phyloP scores from a whole-genome alignment of 257 asterid species.

The Fraxinus quadrangulata region DNA sequence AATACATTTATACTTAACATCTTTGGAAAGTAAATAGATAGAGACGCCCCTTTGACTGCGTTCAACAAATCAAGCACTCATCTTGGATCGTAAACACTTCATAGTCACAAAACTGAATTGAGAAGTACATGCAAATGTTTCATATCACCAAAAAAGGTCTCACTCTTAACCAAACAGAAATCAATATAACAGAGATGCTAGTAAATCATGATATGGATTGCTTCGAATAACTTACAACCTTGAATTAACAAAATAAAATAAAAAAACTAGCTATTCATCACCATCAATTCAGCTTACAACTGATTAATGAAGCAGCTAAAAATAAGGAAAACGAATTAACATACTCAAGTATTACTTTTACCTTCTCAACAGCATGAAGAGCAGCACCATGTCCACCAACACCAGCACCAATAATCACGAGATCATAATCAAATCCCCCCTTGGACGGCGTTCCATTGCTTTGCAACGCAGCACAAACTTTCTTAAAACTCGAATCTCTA shows the following conservation, averaged over 20 bases:
- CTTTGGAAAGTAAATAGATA: slow-evolving; percentile 10
- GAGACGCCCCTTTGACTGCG: not conserved
- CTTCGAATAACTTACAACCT: not conserved
- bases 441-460: slow-evolving; percentile 60
- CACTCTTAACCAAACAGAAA: slow-evolving; percentile 13
- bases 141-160: not conserved
- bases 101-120: not conserved
- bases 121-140: not conserved
- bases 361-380: slow-evolving; percentile 94
- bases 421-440: slow-evolving; percentile 77
- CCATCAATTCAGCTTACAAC: not conserved
- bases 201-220: not conserved
- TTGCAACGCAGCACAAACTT: slow-evolving; percentile 50
- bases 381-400: slow-evolving; percentile 99
- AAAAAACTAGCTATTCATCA: not conserved
- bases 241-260: not conserved
- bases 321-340: not conserved
- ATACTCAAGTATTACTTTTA: slow-evolving; percentile 17
- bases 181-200: slow-evolving; percentile 1
- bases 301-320: slow-evolving; percentile 1
- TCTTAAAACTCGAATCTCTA: slow-evolving; percentile 25
- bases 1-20: not conserved
- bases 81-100: slow-evolving; percentile 12
- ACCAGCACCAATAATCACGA: slow-evolving; percentile 95
- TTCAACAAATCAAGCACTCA: not conserved